Evolutionary conservation across 2,329 filamentous ascomycete species (phyloP).

Genomic region (Fusarium longipes): DNA sequence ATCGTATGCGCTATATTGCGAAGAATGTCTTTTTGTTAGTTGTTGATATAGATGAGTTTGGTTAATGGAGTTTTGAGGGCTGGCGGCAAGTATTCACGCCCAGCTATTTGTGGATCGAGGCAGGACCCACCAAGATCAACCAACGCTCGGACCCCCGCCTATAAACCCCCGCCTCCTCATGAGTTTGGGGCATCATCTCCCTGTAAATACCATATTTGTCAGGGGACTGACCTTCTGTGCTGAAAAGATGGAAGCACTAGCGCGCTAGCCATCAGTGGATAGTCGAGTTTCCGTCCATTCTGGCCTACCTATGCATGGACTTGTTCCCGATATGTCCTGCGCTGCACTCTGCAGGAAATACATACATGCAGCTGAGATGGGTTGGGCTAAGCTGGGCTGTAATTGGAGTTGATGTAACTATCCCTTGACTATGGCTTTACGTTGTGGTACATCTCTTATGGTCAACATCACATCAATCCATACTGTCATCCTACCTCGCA

Average conservation of each 20-base stretch:
- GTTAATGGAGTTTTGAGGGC: conserved; percentile 31
- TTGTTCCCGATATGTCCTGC: conserved; percentile 29
- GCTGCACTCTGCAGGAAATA: conserved; percentile 33
- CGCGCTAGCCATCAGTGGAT: conserved; percentile 16
- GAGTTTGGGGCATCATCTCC: neutral
- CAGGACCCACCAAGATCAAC: conserved; percentile 22
- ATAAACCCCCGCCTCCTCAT: neutral
- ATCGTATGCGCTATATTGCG: neutral
- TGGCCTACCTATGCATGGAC: neutral
- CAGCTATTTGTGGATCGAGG: conserved; percentile 41
- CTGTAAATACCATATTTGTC: conserved; percentile 21
- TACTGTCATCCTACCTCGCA: neutral
- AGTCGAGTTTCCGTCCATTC: conserved; percentile 29
- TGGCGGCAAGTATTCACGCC: neutral
- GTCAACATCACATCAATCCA: neutral
- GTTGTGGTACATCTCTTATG: conserved; percentile 10
- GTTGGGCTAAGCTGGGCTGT: neutral
- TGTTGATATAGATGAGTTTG: conserved; percentile 16
- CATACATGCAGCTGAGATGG: conserved; percentile 31
- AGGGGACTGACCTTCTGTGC: conserved; percentile 20
- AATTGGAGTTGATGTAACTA: conserved; percentile 25
- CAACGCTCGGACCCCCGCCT: conserved; percentile 31
- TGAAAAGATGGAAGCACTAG: conserved; percentile 11
- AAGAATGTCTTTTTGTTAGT: conserved; percentile 2
- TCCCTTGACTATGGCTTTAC: neutral